phyloP scores from a whole-genome alignment of 148 eudicot species.

The Amaranthus palmeri region DNA sequence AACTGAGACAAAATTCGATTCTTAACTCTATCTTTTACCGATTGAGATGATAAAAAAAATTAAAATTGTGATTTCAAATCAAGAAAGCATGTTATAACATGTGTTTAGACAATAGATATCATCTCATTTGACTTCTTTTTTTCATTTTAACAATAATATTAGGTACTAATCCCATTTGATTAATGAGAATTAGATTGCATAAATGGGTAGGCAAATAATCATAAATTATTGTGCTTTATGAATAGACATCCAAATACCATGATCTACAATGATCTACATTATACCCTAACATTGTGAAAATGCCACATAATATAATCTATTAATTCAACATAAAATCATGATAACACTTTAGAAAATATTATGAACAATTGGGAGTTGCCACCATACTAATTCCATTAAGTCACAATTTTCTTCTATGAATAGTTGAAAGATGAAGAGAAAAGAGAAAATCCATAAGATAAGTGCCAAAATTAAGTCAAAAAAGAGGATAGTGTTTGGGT shows the following conservation, averaged over 20 bases:
- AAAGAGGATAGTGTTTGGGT: constrained; percentile 13
- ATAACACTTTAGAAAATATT: constrained; percentile 7
- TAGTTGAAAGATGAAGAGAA: neutral
- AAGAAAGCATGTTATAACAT: constrained; percentile 1
- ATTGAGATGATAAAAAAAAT: too few relatives aligned
- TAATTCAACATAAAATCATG: constrained; percentile 11
- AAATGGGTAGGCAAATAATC: constrained; percentile 6
- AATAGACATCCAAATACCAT: constrained; percentile 6
- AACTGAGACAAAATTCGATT: too few relatives aligned
- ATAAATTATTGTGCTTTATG: neutral
- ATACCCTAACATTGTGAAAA: neutral
- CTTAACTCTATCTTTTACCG: too few relatives aligned
- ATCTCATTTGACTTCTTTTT: neutral
- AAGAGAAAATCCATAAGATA: constrained; percentile 12
- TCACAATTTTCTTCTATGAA: constrained; percentile 8
- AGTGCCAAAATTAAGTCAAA: constrained; percentile 14
- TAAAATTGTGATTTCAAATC: constrained; percentile 6
- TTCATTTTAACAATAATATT: neutral
- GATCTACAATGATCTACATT: neutral
- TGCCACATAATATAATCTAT: neutral
- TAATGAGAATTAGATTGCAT: neutral
- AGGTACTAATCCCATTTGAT: neutral
- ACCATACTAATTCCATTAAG: constrained; percentile 17
- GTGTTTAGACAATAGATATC: neutral
- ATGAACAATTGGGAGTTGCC: constrained; percentile 3